Evolutionary conservation across 805 yeast species (phyloP).

Genomic region (Monosporozyma yasuniensis): DNA sequence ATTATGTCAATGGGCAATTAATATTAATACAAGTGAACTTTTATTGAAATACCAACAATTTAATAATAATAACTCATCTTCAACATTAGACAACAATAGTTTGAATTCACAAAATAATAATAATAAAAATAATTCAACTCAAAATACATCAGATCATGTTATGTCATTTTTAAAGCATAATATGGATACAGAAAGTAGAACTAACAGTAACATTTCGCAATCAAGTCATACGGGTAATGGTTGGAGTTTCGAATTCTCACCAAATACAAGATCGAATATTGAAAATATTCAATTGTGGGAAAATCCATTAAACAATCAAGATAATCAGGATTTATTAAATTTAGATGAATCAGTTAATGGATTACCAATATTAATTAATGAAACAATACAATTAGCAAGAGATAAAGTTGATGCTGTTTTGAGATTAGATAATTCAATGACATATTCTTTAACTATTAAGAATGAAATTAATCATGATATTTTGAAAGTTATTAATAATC

Average conservation of each 20-base stretch:
- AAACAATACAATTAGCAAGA: conserved; percentile 52
- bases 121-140: not conserved
- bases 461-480: conserved; percentile 70
- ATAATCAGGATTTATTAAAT: not conserved
- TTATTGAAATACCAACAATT: not conserved
- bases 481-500: conserved; percentile 50
- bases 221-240: not conserved
- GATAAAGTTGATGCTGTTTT: conserved; percentile 62
- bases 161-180: not conserved
- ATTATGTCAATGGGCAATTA: conserved; percentile 64
- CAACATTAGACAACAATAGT: no score
- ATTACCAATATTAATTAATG: conserved; percentile 50
- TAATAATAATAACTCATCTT: not conserved
- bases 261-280: conserved; percentile 52
- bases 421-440: conserved; percentile 63
- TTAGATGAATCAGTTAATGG: conserved; percentile 42
- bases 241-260: conserved; percentile 38
- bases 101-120: not conserved
- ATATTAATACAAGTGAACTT: conserved; percentile 64
- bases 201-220: not conserved
- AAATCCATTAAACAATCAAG: conserved; percentile 7
- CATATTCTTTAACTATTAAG: conserved; percentile 67
- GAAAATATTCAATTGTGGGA: conserved; percentile 31
- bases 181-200: not conserved
- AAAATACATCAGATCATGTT: not conserved